A percentile compares a stretch with the other conserved stretches of the same genome.
Conservation (phyloP, 805 yeast genomes). For the Priceomyces carsonii region DNA sequence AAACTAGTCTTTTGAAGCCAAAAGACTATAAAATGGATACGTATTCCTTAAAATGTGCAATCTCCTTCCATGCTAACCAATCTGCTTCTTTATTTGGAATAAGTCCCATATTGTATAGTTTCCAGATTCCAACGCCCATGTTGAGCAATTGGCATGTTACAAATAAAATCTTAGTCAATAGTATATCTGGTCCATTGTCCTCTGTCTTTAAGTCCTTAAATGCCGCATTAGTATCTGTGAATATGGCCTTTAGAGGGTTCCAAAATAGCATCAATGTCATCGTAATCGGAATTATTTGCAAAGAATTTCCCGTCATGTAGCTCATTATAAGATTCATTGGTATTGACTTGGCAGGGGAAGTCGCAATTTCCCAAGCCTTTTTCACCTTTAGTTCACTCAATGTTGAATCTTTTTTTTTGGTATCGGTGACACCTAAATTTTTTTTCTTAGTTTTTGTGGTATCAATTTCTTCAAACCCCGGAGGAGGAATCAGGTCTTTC, state of each 20-base stretch:
- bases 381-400: conserved; percentile 47
- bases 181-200: conserved; percentile 29
- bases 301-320: conserved; percentile 87
- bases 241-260: conserved; percentile 73
- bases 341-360: conserved; percentile 76
- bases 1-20: no score
- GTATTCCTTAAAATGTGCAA: conserved; percentile 23
- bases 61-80: conserved; percentile 85
- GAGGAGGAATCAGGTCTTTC: conserved; percentile 9
- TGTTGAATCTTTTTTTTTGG: conserved; percentile 16
- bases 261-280: conserved; percentile 84
- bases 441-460: conserved; percentile 1
- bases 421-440: conserved; percentile 3
- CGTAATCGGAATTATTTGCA: conserved; percentile 88
- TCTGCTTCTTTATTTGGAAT: conserved; percentile 86
- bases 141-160: conserved; percentile 50
- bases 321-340: conserved; percentile 91
- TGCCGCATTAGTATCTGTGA: conserved; percentile 50
- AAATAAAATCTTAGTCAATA: conserved; percentile 23
- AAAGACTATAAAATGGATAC: no score
- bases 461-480: conserved; percentile 12
- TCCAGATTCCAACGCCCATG: conserved; percentile 79
- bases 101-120: conserved; percentile 83
- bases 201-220: conserved; percentile 51
- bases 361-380: conserved; percentile 86